Conservation (phyloP, 306 rosid genomes). For the Elaeagnus macrophylla region DNA sequence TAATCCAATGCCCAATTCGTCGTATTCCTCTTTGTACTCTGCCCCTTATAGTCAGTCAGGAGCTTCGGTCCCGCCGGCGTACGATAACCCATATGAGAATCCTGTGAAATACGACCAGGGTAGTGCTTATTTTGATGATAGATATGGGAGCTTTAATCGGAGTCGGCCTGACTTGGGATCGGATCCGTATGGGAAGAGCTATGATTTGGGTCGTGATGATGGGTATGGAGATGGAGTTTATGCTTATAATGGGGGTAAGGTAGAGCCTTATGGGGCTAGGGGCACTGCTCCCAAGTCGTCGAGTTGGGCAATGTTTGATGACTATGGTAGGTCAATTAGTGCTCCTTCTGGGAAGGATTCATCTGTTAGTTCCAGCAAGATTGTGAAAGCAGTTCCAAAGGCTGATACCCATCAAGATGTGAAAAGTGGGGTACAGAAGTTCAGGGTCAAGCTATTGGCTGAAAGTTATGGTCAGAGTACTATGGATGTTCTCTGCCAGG, state of each 20-base stretch:
- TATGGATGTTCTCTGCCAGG: slow-evolving; percentile 93
- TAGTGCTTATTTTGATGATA: slow-evolving; percentile 47
- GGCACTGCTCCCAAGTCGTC: slow-evolving; percentile 86
- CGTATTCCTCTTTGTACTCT: slow-evolving; percentile 30
- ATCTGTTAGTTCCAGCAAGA: slow-evolving; percentile 36
- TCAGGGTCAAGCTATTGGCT: slow-evolving; percentile 83
- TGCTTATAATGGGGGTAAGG: slow-evolving; percentile 72
- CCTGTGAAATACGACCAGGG: slow-evolving; percentile 41
- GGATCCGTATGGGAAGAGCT: slow-evolving; percentile 48
- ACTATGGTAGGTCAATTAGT: slow-evolving; percentile 77
- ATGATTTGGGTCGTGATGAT: slow-evolving; percentile 37
- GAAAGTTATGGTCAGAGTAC: slow-evolving; percentile 79
- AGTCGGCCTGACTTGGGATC: slow-evolving; percentile 55
- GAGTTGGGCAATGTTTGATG: slow-evolving; percentile 62
- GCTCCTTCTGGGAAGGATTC: slow-evolving; percentile 43
- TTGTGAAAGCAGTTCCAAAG: slow-evolving; percentile 79
- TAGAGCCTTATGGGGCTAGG: slow-evolving; percentile 82
- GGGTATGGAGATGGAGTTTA: slow-evolving; percentile 65
- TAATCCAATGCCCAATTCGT: slow-evolving; percentile 24
- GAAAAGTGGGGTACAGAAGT: slow-evolving; percentile 63
- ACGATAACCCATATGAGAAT: slow-evolving; percentile 50
- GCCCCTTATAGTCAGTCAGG: slow-evolving; percentile 31
- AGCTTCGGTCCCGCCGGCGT: slow-evolving; percentile 41
- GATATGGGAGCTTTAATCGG: slow-evolving; percentile 35
- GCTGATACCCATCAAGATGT: slow-evolving; percentile 57